Conservation (phyloP, 495 filamentous ascomycete genomes). For the Symbiotaphrina buchneri region DNA sequence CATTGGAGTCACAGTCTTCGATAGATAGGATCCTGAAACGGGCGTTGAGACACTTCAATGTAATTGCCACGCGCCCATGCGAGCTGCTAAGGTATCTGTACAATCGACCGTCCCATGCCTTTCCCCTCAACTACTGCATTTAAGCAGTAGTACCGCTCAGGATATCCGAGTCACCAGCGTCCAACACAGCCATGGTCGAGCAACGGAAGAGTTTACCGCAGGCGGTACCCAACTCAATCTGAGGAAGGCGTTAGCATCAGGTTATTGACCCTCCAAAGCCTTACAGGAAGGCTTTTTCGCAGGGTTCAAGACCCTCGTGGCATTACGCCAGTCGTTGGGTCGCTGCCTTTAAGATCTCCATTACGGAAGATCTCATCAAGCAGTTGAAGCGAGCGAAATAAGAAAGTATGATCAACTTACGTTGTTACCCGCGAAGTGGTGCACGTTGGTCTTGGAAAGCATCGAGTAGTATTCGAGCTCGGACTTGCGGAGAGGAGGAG, state of each 20-base stretch:
- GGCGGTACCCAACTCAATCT: conserved; percentile 93
- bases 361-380: conserved; percentile 7
- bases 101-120: too few relatives aligned
- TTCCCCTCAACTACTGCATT: too few relatives aligned
- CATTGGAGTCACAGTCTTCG: too few relatives aligned
- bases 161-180: conserved; percentile 97
- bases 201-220: conserved; percentile 81
- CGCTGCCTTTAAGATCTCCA: conserved; percentile 4
- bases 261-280: conserved; percentile 70
- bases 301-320: too few relatives aligned
- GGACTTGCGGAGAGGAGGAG: conserved; percentile 81
- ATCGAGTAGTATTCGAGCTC: conserved; percentile 90
- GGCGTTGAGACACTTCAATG: too few relatives aligned
- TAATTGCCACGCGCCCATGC: too few relatives aligned
- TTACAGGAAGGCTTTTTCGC: conserved; percentile 48
- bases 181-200: conserved; percentile 84
- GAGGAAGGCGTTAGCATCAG: conserved; percentile 16
- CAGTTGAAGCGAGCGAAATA: conserved; percentile 11
- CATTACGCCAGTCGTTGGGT: conserved; percentile 11
- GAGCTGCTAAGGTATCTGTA: too few relatives aligned
- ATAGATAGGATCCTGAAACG: too few relatives aligned
- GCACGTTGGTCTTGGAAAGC: conserved; percentile 80
- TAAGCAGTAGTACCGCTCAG: conserved; percentile 46
- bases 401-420: conserved; percentile 35
- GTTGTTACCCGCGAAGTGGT: conserved; percentile 96